Evolutionary conservation across 768 basidiomycete genomes (phyloP).

Genomic region (Suillus paluster): DNA sequence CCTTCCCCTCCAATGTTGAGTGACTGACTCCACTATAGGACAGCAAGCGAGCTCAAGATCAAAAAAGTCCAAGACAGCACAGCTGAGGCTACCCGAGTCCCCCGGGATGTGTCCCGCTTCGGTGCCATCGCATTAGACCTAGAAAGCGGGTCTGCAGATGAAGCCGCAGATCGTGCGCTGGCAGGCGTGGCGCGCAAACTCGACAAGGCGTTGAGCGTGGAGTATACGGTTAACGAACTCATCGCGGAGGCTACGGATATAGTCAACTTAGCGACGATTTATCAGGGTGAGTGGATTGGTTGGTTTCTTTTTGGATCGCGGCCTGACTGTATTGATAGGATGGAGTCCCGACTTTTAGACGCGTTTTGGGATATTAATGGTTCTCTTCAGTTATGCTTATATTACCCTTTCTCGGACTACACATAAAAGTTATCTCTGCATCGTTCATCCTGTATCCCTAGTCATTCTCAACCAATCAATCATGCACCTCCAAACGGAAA

Average conservation of each 20-base stretch:
- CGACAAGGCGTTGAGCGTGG: slow-evolving; percentile 83
- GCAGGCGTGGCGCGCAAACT: slow-evolving; percentile 81
- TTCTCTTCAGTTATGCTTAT: neutral
- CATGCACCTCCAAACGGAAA: slow-evolving; percentile 2
- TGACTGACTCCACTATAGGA: slow-evolving; percentile 49
- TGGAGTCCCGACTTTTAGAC: slow-evolving; percentile 46
- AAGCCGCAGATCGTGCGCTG: slow-evolving; percentile 90
- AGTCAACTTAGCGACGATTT: slow-evolving; percentile 80
- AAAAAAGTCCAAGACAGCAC: slow-evolving; percentile 60
- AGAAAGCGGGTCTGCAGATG: slow-evolving; percentile 70
- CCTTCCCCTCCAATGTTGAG: neutral
- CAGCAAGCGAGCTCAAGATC: slow-evolving; percentile 76
- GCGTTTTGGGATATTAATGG: neutral
- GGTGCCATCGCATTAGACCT: slow-evolving; percentile 62
- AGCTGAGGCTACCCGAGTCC: slow-evolving; percentile 25
- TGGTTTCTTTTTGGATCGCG: too few relatives aligned
- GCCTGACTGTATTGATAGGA: slow-evolving; percentile 29
- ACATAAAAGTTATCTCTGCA: neutral
- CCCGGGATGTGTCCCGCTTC: slow-evolving; percentile 34
- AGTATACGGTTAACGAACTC: slow-evolving; percentile 92
- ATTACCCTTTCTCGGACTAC: neutral
- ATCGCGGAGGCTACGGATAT: slow-evolving; percentile 86
- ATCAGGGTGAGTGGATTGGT: slow-evolving; percentile 53
- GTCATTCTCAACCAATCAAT: slow-evolving; percentile 4
- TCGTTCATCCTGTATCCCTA: slow-evolving; percentile 7